These are phyloP conservation scores for Baeospora myosura DNA, from an alignment of 1,284 basidiomycete genomes.

Conservation along the genomic window DNA sequence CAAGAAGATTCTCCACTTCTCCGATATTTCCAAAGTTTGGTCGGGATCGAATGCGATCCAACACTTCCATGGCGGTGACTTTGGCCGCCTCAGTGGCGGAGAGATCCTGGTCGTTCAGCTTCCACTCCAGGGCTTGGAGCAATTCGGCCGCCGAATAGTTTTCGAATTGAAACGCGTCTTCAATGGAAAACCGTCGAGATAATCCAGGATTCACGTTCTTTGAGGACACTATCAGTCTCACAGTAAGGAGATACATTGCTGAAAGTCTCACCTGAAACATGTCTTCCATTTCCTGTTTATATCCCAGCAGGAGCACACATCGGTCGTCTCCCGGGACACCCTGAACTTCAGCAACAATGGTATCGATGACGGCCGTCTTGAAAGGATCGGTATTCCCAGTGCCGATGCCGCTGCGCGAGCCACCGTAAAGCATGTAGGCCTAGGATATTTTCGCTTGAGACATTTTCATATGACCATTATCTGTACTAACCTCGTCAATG, in stretches of 20 bases:
- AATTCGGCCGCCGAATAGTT: conserved; percentile 53
- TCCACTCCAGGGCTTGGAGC: conserved; percentile 42
- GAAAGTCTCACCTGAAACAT: conserved; percentile 55
- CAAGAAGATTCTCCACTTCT: conserved; percentile 59
- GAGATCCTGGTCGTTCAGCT: conserved; percentile 50
- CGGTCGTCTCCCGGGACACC: conserved; percentile 60
- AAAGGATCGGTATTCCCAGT: conserved; percentile 33
- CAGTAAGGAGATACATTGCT: neutral
- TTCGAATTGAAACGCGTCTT: conserved; percentile 60
- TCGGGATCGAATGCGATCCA: conserved; percentile 42
- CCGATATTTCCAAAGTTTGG: conserved; percentile 67
- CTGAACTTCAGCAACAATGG: conserved; percentile 66
- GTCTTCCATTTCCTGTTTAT: conserved; percentile 54
- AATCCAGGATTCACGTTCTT: conserved; percentile 66
- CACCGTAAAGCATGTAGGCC: conserved; percentile 62
- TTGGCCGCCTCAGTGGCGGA: conserved; percentile 50
- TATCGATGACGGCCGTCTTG: conserved; percentile 64
- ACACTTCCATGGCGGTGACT: conserved; percentile 42
- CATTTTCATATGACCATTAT: neutral
- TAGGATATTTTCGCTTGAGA: too few species aligned
- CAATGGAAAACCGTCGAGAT: conserved; percentile 53
- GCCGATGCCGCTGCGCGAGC: too few species aligned
- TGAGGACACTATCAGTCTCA: neutral
- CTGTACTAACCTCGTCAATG: conserved; percentile 51
- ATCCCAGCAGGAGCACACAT: conserved; percentile 58